Conservation (phyloP, 2,329 filamentous ascomycete species). For the Fusarium torreyae region DNA sequence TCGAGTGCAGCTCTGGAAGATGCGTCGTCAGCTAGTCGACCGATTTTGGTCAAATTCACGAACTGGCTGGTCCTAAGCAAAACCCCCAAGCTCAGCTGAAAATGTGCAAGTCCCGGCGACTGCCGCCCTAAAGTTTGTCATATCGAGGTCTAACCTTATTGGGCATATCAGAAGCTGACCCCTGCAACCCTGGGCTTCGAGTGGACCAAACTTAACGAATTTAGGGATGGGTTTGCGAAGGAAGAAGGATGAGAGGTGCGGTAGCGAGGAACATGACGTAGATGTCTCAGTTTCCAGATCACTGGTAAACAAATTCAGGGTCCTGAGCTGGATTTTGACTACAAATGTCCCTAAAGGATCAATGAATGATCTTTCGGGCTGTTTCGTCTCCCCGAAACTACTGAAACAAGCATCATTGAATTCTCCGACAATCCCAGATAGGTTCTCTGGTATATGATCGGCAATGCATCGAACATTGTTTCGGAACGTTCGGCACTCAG, state of each 20-base stretch:
- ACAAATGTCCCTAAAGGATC: background rate
- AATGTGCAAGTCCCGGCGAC: background rate
- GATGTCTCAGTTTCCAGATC: background rate
- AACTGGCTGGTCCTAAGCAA: no score
- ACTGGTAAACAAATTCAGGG: background rate
- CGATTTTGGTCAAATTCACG: no score
- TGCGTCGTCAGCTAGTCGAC: no score
- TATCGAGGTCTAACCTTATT: background rate
- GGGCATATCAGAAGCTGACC: constrained; percentile 7
- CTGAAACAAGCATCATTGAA: no score
- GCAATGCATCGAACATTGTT: background rate
- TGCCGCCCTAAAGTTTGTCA: background rate
- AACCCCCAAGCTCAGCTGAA: background rate
- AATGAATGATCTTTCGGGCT: background rate
- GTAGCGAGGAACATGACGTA: background rate
- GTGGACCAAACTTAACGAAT: background rate
- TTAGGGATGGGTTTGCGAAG: no score
- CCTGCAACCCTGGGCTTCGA: background rate
- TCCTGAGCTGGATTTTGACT: background rate
- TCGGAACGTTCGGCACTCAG: background rate
- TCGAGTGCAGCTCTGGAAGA: background rate
- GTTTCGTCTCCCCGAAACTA: no score
- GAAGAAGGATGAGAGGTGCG: no score
- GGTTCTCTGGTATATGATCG: background rate
- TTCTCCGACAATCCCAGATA: no score